Evolutionary conservation across 2,329 filamentous ascomycete genomes (phyloP), one percentile per base, ranked within the genome.

Genomic region (Aspergillus sp.): DNA sequence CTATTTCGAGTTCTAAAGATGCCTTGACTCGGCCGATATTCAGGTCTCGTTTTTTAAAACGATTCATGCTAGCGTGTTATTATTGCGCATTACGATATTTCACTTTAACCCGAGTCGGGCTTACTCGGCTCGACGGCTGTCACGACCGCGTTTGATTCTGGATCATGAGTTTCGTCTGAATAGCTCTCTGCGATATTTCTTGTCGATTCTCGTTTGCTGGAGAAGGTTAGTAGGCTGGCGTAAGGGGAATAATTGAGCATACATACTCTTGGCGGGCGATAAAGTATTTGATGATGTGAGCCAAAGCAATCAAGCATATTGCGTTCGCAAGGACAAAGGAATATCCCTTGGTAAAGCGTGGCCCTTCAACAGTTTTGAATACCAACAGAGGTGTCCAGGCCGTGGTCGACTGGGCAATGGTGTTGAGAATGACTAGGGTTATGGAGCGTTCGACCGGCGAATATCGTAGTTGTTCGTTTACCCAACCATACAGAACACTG

Each of bases 401-500:
- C 0, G 81, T 85, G 0, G 81, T 81, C 0, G 78, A 83, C 65
- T 83, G 82, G 0, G 82, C 75, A n/a, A 85, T 70, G 0, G 76
- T 73, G 48, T 82, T 86, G 60, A 83, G 79, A 20, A 82, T 65
- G 4, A 84, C 77, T 5, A 85, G 66, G 0, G 77, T 79, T 50
- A 84, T 76, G 0, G 81, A 74, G 5, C 83, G 70, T 57, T 84
- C 77, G 0, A 75, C 77, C 0, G 66, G 59, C 9, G 67, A 68
- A 41, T 64, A 62, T 4, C 76, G 75, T 2, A 84, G 68, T 34
- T 78, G 73, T 11, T 74, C 80, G 58, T 85, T 85, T 3, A 83
- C 77, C 81, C 82, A 85, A 3, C 82, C 82, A 54, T 84, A 80
- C 6, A 86, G 70, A 3, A 84, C 80, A 48, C 79, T 82, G 0